Base-by-base conservation (phyloP, 805 yeast genomes). In the Yarrowia sp. region DNA sequence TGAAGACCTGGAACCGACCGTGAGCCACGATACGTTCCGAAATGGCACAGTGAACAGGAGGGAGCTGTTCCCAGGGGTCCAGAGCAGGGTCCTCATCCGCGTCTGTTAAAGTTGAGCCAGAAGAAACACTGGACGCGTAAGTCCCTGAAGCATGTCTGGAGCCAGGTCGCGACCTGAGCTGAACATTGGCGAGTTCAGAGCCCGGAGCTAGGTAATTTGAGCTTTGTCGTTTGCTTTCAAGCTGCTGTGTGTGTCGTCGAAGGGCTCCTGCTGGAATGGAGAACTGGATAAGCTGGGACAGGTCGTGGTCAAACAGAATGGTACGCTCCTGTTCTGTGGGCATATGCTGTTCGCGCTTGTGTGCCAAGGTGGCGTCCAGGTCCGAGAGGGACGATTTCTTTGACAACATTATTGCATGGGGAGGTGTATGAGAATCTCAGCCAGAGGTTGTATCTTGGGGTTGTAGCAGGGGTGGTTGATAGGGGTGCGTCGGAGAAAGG, bases 1-100 rank as follows among this genome's bases (percentile, higher is more conserved):
- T 61, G 39, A 47, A 61, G 11, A 61, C 57, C 33, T 61, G 65
- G 39, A 61, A 48, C 2, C 45, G 31, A 8, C 65, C 65, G 31
- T 61, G 57, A 14, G 65, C 65, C 28, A 61, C 65, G 36, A 61
- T 61, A 5, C 65, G 65, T 31, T 61, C 65, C 8, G 57, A 61
- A 17, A 58, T 44, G 15, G 64, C 64, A 58, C 51, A 58, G 35
- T 58, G 64, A 4, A 58, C 64, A 3, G 64, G 64, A 11, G 64
- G 64, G 0, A 58, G 43, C 10, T 43, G 42, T 33, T 43, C 64
- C 64, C 64, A 58, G 7, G 61, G 61, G 31, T 55, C 61, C 8
- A 41, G n/a, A 11, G 2, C 31, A 2, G 55, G 13, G 43, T 17
- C 51, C 13, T 33, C 33, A 33, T 42, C 39, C 2, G 36, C 35